These are phyloP conservation scores for Fraxinus paxiana DNA, from an alignment of 305 asterid species.

Conservation along the genomic window DNA sequence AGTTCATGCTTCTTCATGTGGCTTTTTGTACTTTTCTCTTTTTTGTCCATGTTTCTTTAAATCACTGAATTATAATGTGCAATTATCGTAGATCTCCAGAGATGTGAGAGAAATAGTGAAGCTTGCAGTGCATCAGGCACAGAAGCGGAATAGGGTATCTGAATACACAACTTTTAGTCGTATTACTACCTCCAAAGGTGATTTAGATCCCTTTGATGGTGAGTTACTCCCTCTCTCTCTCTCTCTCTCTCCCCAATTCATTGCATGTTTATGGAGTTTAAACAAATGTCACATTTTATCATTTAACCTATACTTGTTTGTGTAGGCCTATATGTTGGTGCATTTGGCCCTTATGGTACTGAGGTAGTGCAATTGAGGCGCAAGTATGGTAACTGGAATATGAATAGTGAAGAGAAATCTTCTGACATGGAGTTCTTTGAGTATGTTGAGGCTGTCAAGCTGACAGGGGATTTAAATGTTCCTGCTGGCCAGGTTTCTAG, in stretches of 20 bases:
- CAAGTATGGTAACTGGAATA: slow-evolving; percentile 85
- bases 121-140: slow-evolving; percentile 79
- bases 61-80: background rate
- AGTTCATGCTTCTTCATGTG: background rate
- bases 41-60: slow-evolving; percentile 5
- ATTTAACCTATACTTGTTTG: slow-evolving; percentile 19
- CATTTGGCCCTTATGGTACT: slow-evolving; percentile 95
- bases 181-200: slow-evolving; percentile 56
- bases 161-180: slow-evolving; percentile 77
- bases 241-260: background rate
- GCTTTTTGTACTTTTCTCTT: background rate
- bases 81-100: slow-evolving; percentile 51
- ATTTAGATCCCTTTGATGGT: slow-evolving; percentile 96
- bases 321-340: slow-evolving; percentile 90
- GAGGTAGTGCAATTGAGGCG: slow-evolving; percentile 90
- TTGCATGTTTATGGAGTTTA: slow-evolving; percentile 2
- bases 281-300: slow-evolving; percentile 6
- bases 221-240: slow-evolving; percentile 20
- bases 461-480: slow-evolving; percentile 93
- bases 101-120: slow-evolving; percentile 82
- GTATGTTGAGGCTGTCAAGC: slow-evolving; percentile 95
- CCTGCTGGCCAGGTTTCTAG: slow-evolving; percentile 87
- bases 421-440: slow-evolving; percentile 84
- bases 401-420: slow-evolving; percentile 45
- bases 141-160: slow-evolving; percentile 62